Evolutionary conservation across 768 basidiomycete genomes (phyloP).

Genomic region (Leccinum obscurum): DNA sequence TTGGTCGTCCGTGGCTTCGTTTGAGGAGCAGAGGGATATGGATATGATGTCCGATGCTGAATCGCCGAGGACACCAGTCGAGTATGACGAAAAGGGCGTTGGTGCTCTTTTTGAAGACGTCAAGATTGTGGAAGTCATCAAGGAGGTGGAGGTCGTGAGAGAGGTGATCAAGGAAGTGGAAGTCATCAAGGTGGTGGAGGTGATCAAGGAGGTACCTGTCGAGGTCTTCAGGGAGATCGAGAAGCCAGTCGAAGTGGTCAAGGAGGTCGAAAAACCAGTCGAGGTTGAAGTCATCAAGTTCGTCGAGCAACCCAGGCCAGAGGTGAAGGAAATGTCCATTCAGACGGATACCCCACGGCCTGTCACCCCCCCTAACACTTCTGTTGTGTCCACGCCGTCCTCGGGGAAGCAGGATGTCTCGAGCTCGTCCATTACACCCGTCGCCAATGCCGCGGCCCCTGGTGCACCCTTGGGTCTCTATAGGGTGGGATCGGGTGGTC

Average conservation of each 20-base stretch:
- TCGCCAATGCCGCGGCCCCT: conserved; percentile 35
- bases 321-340: conserved; percentile 71
- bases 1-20: conserved; percentile 27
- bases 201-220: conserved; percentile 25
- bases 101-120: conserved; percentile 33
- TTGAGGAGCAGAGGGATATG: conserved; percentile 17
- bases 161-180: no score
- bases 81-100: conserved; percentile 54
- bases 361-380: conserved; percentile 32
- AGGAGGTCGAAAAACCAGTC: no score
- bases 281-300: conserved; percentile 23
- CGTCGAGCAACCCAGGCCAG: conserved; percentile 51
- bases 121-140: conserved; percentile 32
- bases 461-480: conserved; percentile 46
- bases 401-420: conserved; percentile 26
- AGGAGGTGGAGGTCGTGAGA: conserved; percentile 25
- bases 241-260: no score
- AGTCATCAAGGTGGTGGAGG: no score
- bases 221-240: conserved; percentile 25
- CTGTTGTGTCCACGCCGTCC: conserved; percentile 30
- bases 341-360: conserved; percentile 66
- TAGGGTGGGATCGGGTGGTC: conserved; percentile 50
- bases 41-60: conserved; percentile 4
- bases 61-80: conserved; percentile 25
- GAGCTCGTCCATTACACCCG: conserved; percentile 33